Percentiles rank a stretch among this genome's conserved stretches.
Evolutionary conservation across 1,284 basidiomycete species (phyloP).

Genomic region (Trichosporon ovoides): DNA sequence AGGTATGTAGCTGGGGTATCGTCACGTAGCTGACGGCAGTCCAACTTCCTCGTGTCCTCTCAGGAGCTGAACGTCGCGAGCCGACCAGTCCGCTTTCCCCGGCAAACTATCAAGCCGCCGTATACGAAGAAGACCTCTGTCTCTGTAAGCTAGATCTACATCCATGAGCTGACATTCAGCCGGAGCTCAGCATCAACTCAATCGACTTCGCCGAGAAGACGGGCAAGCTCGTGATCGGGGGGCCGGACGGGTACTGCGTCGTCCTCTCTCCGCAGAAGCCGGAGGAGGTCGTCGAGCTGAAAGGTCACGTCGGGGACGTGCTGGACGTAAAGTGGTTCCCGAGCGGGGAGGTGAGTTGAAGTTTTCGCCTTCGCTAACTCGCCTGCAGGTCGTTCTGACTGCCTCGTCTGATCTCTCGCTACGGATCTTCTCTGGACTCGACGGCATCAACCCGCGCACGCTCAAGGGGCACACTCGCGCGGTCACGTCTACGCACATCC

Average conservation of each 20-base stretch:
- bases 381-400: slow-evolving; percentile 47
- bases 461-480: slow-evolving; percentile 65
- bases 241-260: slow-evolving; percentile 46
- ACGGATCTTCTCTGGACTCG: slow-evolving; percentile 45
- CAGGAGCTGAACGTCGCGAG: slow-evolving; percentile 24
- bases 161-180: slow-evolving; percentile 10
- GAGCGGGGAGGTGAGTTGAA: slow-evolving; percentile 35
- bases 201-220: slow-evolving; percentile 40
- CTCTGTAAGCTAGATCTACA: slow-evolving; percentile 21
- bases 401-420: slow-evolving; percentile 47
- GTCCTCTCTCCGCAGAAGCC: slow-evolving; percentile 29
- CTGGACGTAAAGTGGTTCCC: slow-evolving; percentile 45
- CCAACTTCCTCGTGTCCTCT: slow-evolving; percentile 33
- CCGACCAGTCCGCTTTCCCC: slow-evolving; percentile 37
- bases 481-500: slow-evolving; percentile 55
- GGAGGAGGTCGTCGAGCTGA: slow-evolving; percentile 27
- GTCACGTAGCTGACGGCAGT: slow-evolving; percentile 25
- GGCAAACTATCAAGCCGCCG: slow-evolving; percentile 36
- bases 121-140: slow-evolving; percentile 29
- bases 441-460: slow-evolving; percentile 53
- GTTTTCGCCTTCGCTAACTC: slow-evolving; percentile 14
- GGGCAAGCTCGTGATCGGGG: slow-evolving; percentile 41
- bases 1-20: slow-evolving; percentile 19
- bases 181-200: slow-evolving; percentile 39
- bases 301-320: slow-evolving; percentile 51